Conservation (phyloP, 2,329 filamentous ascomycete genomes). For the Cryphonectria radicalis region DNA sequence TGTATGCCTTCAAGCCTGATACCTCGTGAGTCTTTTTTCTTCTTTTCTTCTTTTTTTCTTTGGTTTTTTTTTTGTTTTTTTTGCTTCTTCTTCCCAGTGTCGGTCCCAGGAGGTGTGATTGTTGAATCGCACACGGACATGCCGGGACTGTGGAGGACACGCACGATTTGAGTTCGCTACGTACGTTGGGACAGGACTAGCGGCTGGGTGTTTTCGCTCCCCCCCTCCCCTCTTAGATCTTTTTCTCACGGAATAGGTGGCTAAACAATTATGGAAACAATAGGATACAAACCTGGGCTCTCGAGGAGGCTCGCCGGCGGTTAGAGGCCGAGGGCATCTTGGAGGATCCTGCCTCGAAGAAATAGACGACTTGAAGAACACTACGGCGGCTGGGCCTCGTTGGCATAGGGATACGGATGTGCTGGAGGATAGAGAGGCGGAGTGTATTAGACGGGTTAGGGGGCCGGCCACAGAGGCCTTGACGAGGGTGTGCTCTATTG, state of each 20-base stretch:
- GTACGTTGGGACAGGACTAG: background rate
- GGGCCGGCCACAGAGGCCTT: conserved; percentile 3
- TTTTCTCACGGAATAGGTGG: background rate
- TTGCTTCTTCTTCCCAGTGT: conserved; percentile 17
- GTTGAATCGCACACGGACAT: background rate
- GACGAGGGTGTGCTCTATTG: conserved; percentile 15
- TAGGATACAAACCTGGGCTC: conserved; percentile 99
- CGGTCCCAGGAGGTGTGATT: background rate
- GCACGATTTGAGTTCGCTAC: background rate
- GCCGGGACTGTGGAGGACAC: background rate
- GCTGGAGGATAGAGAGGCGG: background rate
- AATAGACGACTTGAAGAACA: conserved; percentile 33
- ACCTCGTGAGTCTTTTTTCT: conserved; percentile 82
- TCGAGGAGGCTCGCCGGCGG: conserved; percentile 93
- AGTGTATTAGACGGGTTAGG: background rate
- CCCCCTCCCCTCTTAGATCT: no score
- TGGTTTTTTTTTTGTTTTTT: conserved; percentile 43
- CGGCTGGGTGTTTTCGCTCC: background rate
- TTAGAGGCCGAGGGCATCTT: conserved; percentile 96
- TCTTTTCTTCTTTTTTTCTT: background rate
- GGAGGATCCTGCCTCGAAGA: conserved; percentile 71
- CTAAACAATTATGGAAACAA: conserved; percentile 35
- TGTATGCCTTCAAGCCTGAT: conserved; percentile 96
- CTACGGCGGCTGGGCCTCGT: background rate
- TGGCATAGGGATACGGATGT: conserved; percentile 10